These are phyloP conservation scores for Phyllosticta ampelicida DNA, from an alignment of 2,329 filamentous ascomycete genomes.

Conservation along the genomic window DNA sequence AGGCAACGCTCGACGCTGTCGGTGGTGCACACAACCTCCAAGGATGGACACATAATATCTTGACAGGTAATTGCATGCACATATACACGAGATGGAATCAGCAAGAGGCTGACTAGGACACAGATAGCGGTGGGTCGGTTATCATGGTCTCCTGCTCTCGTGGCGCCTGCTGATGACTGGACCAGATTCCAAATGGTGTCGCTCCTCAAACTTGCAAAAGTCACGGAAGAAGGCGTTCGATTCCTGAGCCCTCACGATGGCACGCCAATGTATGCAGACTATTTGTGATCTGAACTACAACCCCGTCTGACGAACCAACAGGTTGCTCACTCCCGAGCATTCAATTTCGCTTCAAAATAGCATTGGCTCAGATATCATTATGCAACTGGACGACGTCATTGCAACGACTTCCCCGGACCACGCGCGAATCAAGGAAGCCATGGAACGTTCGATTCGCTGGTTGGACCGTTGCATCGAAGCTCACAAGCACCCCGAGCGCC, in stretches of 20 bases:
- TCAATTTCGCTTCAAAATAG: constrained; percentile 93
- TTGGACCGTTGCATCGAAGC: constrained; percentile 88
- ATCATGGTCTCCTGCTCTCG: constrained; percentile 13
- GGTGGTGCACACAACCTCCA: constrained; percentile 92
- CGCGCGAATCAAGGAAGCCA: constrained; percentile 81
- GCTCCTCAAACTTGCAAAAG: constrained; percentile 78
- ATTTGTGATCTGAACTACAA: neutral
- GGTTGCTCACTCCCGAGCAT: constrained; percentile 89
- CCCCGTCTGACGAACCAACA: constrained; percentile 16
- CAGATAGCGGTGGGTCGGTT: constrained; percentile 37
- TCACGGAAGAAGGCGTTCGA: constrained; percentile 90
- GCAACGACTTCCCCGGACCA: constrained; percentile 89
- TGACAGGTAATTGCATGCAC: constrained; percentile 48
- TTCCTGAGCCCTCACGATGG: constrained; percentile 97
- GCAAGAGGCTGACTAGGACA: constrained; percentile 18
- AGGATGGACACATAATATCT: constrained; percentile 88
- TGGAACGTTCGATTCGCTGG: constrained; percentile 91
- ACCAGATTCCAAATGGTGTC: constrained; percentile 97
- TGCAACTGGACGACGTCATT: constrained; percentile 98
- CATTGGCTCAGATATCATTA: constrained; percentile 97
- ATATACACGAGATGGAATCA: neutral
- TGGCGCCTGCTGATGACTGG: constrained; percentile 19
- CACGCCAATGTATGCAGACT: constrained; percentile 58
- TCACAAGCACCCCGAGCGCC: constrained; percentile 68
- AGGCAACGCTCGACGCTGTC: constrained; percentile 73